These are phyloP conservation scores for Monosiga brevicollis DNA, from an alignment of 78 protist genomes.

Conservation along the genomic window DNA sequence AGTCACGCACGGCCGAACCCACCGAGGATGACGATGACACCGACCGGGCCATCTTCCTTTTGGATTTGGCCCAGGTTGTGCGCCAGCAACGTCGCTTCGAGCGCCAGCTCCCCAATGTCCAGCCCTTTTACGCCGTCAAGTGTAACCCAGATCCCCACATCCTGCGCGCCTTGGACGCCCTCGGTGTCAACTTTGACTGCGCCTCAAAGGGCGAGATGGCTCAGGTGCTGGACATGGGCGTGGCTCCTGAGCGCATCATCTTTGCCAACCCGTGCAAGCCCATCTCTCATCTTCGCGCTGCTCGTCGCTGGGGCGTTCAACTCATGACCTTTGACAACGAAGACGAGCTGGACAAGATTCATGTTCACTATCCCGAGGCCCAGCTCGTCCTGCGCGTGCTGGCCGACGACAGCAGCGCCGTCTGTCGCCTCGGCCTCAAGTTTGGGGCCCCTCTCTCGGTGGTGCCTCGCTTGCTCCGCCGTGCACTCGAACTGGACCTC, in stretches of 20 bases:
- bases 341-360: slow-evolving; percentile 79
- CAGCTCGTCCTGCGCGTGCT: slow-evolving; percentile 76
- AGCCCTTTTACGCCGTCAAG: slow-evolving; percentile 83
- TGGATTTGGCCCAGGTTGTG: not conserved
- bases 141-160: slow-evolving; percentile 71
- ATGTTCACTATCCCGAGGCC: slow-evolving; percentile 66
- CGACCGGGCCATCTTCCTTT: slow-evolving; percentile 15
- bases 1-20: not conserved
- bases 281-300: slow-evolving; percentile 37
- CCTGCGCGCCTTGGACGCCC: slow-evolving; percentile 40
- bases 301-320: slow-evolving; percentile 41
- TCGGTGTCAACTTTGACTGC: slow-evolving; percentile 81
- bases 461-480: not conserved
- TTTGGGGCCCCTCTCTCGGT: slow-evolving; percentile 19
- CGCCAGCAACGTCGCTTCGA: slow-evolving; percentile 38
- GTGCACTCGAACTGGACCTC: slow-evolving; percentile 44
- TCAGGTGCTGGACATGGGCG: slow-evolving; percentile 42
- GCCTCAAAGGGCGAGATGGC: slow-evolving; percentile 69
- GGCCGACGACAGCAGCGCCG: slow-evolving; percentile 68
- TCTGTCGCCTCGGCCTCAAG: slow-evolving; percentile 42
- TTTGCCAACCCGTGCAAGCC: slow-evolving; percentile 90
- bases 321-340: slow-evolving; percentile 83
- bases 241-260: slow-evolving; percentile 59
- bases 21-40: not conserved
- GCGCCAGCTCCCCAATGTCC: slow-evolving; percentile 62